Percentiles rank a stretch among this genome's conserved stretches.
phyloP scores from a whole-genome alignment of 2,329 filamentous ascomycete species.

The Aspergillus floridensis region DNA sequence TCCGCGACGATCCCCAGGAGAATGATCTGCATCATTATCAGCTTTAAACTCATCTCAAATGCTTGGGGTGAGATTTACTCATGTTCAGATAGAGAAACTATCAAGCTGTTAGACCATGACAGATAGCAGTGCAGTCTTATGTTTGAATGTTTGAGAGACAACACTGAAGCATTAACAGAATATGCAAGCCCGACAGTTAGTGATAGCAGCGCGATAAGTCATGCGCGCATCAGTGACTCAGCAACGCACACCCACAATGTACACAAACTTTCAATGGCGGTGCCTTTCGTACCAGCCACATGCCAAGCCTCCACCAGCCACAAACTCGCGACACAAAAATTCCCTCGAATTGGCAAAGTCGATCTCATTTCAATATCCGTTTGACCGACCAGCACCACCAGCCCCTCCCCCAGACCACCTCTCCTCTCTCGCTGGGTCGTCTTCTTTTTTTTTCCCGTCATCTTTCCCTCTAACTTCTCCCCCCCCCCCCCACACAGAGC shows the following conservation, averaged over 20 bases:
- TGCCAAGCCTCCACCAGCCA: slow-evolving; percentile 16
- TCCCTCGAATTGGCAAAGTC: neutral
- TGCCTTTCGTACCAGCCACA: neutral
- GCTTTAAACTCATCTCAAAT: too few species aligned
- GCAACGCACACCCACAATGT: neutral
- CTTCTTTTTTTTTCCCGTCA: neutral
- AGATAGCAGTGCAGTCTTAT: too few species aligned
- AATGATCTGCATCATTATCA: too few species aligned
- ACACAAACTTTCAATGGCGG: neutral
- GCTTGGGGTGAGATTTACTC: too few species aligned
- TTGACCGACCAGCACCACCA: slow-evolving; percentile 13
- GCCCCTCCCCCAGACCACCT: slow-evolving; percentile 6
- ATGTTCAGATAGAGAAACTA: too few species aligned
- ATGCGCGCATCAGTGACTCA: neutral
- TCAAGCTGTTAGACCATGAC: too few species aligned
- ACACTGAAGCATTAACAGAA: too few species aligned
- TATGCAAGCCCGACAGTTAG: too few species aligned
- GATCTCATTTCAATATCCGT: slow-evolving; percentile 15
- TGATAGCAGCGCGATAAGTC: neutral
- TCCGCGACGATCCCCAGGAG: too few species aligned
- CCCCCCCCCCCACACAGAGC: slow-evolving; percentile 1
- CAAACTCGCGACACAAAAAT: slow-evolving; percentile 25
- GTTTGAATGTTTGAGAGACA: too few species aligned
- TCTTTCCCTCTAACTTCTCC: neutral
- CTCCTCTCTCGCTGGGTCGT: neutral